Percentiles rank a stretch among this genome's conserved stretches.
Conservation (phyloP, 257 asterid genomes). For the Solanum piurae region DNA sequence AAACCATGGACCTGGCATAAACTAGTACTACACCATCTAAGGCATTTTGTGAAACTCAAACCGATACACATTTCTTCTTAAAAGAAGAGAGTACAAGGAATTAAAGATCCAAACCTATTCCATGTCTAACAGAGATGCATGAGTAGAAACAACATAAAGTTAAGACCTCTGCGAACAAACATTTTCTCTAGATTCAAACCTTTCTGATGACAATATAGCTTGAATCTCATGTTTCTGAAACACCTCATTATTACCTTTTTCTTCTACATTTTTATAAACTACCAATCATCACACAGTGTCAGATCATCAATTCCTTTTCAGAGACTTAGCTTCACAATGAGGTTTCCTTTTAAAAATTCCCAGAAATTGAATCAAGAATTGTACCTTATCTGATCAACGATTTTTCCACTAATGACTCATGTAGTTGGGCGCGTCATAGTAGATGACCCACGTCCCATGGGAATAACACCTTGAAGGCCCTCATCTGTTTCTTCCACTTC, state of each 20-base stretch:
- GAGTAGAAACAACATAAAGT: background rate
- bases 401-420: conserved; percentile 12
- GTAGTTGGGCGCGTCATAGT: conserved; percentile 90
- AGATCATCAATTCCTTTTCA: background rate
- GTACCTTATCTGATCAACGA: background rate
- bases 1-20: background rate
- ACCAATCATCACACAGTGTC: background rate
- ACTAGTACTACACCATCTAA: background rate
- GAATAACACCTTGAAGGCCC: conserved; percentile 51
- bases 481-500: conserved; percentile 50
- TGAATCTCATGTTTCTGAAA: background rate
- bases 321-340: background rate
- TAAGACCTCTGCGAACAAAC: background rate
- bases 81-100: background rate
- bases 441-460: conserved; percentile 92
- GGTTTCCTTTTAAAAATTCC: background rate
- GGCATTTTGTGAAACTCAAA: background rate
- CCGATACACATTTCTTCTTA: background rate
- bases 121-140: background rate
- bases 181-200: background rate
- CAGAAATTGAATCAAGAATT: background rate
- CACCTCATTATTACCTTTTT: background rate
- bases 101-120: background rate
- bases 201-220: background rate
- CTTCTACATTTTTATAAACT: background rate